phyloP scores from a whole-genome alignment of 1,284 basidiomycete genomes.

The Ceratobasidium sp. region DNA sequence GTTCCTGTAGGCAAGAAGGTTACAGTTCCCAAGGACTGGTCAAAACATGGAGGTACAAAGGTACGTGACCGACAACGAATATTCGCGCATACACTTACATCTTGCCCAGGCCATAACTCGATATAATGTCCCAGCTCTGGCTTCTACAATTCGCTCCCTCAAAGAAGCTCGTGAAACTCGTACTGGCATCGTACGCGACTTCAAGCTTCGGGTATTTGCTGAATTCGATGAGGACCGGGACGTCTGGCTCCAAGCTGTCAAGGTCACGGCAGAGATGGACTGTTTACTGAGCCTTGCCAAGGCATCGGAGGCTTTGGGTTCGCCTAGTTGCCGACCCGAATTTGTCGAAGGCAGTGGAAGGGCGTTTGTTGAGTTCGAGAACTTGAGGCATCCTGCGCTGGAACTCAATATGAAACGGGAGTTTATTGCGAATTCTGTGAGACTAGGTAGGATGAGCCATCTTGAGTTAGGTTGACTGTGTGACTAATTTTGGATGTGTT shows the following conservation, averaged over 20 bases:
- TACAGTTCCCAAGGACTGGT: slow-evolving; percentile 79
- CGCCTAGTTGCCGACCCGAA: slow-evolving; percentile 90
- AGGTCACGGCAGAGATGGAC: slow-evolving; percentile 86
- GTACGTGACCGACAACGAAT: slow-evolving; percentile 50
- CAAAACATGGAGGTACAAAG: slow-evolving; percentile 82
- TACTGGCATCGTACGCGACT: slow-evolving; percentile 77
- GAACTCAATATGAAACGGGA: slow-evolving; percentile 62
- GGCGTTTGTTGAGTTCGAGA: slow-evolving; percentile 80
- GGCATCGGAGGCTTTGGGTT: slow-evolving; percentile 86
- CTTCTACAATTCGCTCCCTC: slow-evolving; percentile 72
- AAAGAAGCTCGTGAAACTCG: slow-evolving; percentile 93
- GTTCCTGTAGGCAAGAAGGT: slow-evolving; percentile 31
- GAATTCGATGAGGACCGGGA: slow-evolving; percentile 88
- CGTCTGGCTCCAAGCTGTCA: slow-evolving; percentile 77
- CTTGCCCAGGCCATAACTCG: slow-evolving; percentile 66
- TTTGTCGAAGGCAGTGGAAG: slow-evolving; percentile 69
- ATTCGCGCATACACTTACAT: slow-evolving; percentile 26
- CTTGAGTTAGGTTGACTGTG: not conserved
- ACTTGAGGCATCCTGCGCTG: slow-evolving; percentile 87
- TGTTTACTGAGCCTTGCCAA: slow-evolving; percentile 94
- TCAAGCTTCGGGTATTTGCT: slow-evolving; percentile 77
- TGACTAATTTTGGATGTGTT: not conserved
- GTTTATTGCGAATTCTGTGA: slow-evolving; percentile 96
- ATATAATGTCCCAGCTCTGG: slow-evolving; percentile 77
- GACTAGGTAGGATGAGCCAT: slow-evolving; percentile 62